Base-by-base conservation (phyloP, 768 basidiomycete species). In the Rhizopogon rudus region DNA sequence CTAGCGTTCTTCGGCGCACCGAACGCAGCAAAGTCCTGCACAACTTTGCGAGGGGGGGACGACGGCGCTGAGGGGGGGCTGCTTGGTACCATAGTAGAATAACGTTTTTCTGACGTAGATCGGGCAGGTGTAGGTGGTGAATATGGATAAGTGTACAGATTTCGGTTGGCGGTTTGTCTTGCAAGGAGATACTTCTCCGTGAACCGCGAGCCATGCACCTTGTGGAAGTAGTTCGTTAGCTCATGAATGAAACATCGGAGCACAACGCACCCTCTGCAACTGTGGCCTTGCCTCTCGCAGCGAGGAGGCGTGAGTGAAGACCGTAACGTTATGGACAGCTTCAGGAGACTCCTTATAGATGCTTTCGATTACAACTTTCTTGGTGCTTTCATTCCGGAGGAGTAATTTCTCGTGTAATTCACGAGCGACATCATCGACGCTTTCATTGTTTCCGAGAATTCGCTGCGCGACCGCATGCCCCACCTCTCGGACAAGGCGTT, bases 131-230 rank as follows among this genome's bases (percentile, higher is more conserved):
- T 73, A 59, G 77, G 76, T 31, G 78, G 80, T 6, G 77, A 68
- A 54, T 83, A 81, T 33, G 81, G 78, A 57, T 82, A 84, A 16
- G 80, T 75, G 60, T 81, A 81, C 2, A 73, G 63, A 57, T 72
- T 75, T 40, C 88, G 81, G 35, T 77, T 73, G 54, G 81, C 69
- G 20, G 80, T 67, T 63, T 86, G 80, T 46, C 88, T 81, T 33
- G 87, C 84, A 61, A 86, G 82, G 28, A 95, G 81, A 70, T 98
- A 98, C 70, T 96, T 95, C 61, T 98, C 95, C 17, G 96, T 98
- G 75, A 98, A 96, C 3, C 96, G 88, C 41, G 93, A 91, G n/a
- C 92, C 93, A 48, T 87, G 84, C 45, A 97, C 90, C 94, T 97
- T 67, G 28, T 4, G 40, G 57, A 51, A 35, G 56, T 53, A 52